Evolutionary conservation across 78 protist genomes (phyloP).

Genomic region (Diacronema lutheri): DNA sequence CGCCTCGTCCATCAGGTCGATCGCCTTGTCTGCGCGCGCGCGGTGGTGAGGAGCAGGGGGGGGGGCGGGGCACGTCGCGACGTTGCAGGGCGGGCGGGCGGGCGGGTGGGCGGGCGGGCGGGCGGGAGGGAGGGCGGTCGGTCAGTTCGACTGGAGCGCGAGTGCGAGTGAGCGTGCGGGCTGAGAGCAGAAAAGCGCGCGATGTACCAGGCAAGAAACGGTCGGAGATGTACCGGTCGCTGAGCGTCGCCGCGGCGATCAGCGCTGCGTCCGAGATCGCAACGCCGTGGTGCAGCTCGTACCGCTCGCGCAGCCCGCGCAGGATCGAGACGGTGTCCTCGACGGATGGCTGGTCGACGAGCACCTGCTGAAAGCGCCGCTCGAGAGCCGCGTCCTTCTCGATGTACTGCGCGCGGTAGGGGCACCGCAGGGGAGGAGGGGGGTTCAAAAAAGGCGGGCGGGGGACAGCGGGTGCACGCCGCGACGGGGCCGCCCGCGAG

Average conservation of each 20-base stretch:
- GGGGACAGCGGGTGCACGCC: too few relatives aligned
- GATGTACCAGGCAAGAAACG: slow-evolving; percentile 65
- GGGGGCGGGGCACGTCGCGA: background rate
- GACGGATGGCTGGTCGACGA: slow-evolving; percentile 61
- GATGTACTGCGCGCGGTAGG: slow-evolving; percentile 53
- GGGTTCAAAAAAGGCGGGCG: too few relatives aligned
- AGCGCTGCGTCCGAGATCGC: slow-evolving; percentile 83
- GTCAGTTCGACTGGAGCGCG: background rate
- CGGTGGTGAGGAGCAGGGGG: background rate
- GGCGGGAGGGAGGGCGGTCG: too few relatives aligned
- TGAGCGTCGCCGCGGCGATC: slow-evolving; percentile 57
- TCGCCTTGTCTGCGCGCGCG: slow-evolving; percentile 36
- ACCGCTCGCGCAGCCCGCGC: slow-evolving; percentile 59
- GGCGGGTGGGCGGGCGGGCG: too few relatives aligned
- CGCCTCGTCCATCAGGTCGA: slow-evolving; percentile 43
- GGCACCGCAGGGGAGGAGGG: too few relatives aligned
- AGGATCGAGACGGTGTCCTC: slow-evolving; percentile 62
- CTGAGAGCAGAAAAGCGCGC: too few relatives aligned
- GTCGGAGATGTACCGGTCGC: slow-evolving; percentile 58
- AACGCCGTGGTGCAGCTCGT: slow-evolving; percentile 43
- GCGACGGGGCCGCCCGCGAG: too few relatives aligned
- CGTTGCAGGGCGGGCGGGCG: background rate
- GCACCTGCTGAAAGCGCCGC: slow-evolving; percentile 66
- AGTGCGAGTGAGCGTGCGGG: slow-evolving; percentile 49
- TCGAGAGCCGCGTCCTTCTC: slow-evolving; percentile 75